Percentiles rank a stretch among this genome's conserved stretches.
Conservation (phyloP, 2,329 filamentous ascomycete species). For the Pseudopyricularia javanii region DNA sequence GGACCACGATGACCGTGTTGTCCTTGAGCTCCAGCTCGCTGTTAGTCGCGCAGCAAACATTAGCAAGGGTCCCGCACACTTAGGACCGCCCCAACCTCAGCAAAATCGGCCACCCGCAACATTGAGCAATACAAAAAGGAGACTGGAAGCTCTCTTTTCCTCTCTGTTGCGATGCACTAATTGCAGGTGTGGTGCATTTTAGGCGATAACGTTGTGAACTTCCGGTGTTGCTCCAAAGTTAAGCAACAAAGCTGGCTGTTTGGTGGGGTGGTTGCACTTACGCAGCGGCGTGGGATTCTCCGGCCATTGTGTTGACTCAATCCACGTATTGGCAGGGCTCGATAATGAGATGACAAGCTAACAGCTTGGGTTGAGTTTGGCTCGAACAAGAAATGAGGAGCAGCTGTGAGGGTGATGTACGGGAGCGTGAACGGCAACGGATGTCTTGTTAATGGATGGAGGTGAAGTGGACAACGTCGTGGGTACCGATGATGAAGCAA, state of each 20-base stretch:
- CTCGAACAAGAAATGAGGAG: neutral
- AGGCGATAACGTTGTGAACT: neutral
- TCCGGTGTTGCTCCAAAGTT: neutral
- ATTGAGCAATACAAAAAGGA: neutral
- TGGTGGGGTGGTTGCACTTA: constrained; percentile 2
- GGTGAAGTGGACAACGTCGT: neutral
- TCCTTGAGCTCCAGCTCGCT: constrained; percentile 94
- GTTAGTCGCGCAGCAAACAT: constrained; percentile 5
- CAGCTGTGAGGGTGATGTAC: neutral
- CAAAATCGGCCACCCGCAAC: neutral
- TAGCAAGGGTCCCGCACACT: neutral
- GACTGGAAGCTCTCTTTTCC: neutral
- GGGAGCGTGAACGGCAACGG: neutral
- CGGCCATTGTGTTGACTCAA: neutral
- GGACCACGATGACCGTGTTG: constrained; percentile 91
- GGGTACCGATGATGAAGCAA: neutral
- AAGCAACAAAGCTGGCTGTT: neutral
- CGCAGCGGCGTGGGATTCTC: constrained; percentile 2
- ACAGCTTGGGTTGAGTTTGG: neutral
- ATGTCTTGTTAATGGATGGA: neutral
- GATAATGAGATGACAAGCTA: neutral
- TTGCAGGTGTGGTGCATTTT: neutral
- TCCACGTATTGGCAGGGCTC: neutral
- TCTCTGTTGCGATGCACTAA: too few relatives aligned
- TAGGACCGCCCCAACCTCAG: neutral